Percentiles rank a stretch among this genome's conserved stretches.
Conservation (phyloP, 225 moss, liverwort and hornwort genomes). For the Bryoerythrophyllum caledonicum region DNA sequence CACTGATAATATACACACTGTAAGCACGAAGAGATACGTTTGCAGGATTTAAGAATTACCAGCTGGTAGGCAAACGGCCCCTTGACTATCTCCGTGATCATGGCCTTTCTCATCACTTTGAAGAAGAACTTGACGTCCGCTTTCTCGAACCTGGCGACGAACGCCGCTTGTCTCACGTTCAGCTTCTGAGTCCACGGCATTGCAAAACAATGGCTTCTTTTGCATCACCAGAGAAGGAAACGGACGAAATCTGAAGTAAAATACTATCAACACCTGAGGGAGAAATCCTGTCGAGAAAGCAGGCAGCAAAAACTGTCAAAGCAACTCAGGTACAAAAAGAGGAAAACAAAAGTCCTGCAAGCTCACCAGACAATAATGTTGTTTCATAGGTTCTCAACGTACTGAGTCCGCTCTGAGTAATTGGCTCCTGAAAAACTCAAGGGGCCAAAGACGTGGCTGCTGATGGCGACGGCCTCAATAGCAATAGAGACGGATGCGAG, state of each 20-base stretch:
- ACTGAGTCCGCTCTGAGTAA: not conserved
- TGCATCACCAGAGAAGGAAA: not conserved
- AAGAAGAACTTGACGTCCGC: not conserved
- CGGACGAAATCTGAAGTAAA: not conserved
- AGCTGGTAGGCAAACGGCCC: conserved; percentile 9
- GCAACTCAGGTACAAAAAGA: not conserved
- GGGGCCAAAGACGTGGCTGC: not conserved
- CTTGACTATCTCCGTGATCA: not conserved
- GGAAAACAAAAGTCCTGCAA: not conserved
- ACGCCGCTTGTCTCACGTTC: not conserved
- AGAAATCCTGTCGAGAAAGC: not conserved
- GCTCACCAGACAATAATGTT: not conserved
- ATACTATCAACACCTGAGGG: not conserved
- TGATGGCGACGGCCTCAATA: not conserved
- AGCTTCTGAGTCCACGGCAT: not conserved
- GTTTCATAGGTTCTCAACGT: not conserved
- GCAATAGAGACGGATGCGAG: not conserved
- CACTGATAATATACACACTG: not conserved
- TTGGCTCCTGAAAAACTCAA: not conserved
- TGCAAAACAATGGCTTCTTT: not conserved
- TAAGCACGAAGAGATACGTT: not conserved
- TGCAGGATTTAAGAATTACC: not conserved
- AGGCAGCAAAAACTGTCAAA: not conserved
- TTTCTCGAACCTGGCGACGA: not conserved
- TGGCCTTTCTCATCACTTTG: conserved; percentile 4